These are phyloP conservation scores for Populus simonii DNA, from an alignment of 345 rosid genomes.

Conservation along the genomic window DNA sequence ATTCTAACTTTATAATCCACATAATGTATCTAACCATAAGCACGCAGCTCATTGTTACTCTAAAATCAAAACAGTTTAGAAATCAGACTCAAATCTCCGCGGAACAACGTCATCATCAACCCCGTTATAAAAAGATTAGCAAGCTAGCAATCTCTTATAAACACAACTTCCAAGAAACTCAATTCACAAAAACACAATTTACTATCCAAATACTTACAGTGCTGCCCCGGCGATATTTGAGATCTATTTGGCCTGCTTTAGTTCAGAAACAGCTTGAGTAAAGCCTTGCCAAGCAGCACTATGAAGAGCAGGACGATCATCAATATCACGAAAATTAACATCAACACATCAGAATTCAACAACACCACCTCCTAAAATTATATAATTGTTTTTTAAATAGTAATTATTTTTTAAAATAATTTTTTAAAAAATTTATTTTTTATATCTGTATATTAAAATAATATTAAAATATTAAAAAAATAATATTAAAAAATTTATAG, in stretches of 20 bases:
- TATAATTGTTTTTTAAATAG: no score
- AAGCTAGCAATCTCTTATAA: neutral
- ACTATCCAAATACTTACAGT: constrained; percentile 51
- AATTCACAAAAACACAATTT: no score
- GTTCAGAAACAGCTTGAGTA: constrained; percentile 40
- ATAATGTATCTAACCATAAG: neutral
- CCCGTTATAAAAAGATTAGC: neutral
- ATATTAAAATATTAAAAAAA: no score
- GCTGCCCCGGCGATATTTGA: constrained; percentile 92
- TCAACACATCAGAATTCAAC: constrained; percentile 56
- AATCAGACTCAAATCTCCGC: neutral
- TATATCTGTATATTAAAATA: no score
- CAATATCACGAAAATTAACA: constrained; percentile 78
- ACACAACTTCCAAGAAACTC: neutral
- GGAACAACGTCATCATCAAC: neutral
- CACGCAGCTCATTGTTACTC: no score
- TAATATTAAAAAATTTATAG: no score
- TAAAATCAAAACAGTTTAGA: neutral
- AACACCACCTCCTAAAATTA: constrained; percentile 50
- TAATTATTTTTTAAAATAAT: no score
- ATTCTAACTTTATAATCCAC: neutral
- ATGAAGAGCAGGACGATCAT: constrained; percentile 80
- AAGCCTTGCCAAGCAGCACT: constrained; percentile 82
- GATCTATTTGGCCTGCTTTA: constrained; percentile 42
- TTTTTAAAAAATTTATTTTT: no score